Base-by-base conservation (phyloP, 169 alveolate genomes). In the Plasmodium inui region DNA sequence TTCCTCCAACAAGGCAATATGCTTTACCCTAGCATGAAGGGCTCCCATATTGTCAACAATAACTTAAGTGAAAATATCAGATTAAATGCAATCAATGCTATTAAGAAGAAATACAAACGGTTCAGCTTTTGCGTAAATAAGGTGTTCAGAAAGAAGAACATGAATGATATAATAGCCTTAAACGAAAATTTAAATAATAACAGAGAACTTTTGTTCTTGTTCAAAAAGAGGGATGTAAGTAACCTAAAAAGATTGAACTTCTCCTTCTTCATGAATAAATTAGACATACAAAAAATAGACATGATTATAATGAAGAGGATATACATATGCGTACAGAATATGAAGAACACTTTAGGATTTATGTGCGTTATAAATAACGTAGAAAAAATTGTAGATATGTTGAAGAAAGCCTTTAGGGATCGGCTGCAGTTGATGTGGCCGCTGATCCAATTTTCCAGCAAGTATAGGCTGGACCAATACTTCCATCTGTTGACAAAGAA, bases 401-500 rank as follows among this genome's bases (percentile, higher is more conserved):
- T 89, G 70, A 89, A 89, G 82, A 50, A 73, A 17, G 94, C 94
- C n/a, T 89, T 89, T 73, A 71, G 50, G 30, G 82, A 89, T 39
- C 79, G 94, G 32, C 28, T 89, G 10, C 39, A 89, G 22, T 19
- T 89, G 46, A 89, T 89, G 72, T 89, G 94, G 94, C 90, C 94
- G 3, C 34, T 89, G 55, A 89, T 89, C 30, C 39, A 79, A 57
- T 89, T 89, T 89, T 78, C 90, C 12, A 89, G 82, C 78, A 89
- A 79, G 22, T 89, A 89, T 79, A 78, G 94, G 50, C 39, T 89
- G 26, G 94, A 89, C 82, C 94, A 89, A n/a, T 89, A 79, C 39
- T 89, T 89, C 71, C 94, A 89, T 89, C 70, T 89, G 28, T 70
- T 89, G 32, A 86, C 90, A 39, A 89, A 89, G 67, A 78, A 89